Base-by-base conservation (phyloP, 495 filamentous ascomycete genomes). In the Thermothielavioides terrestris region DNA sequence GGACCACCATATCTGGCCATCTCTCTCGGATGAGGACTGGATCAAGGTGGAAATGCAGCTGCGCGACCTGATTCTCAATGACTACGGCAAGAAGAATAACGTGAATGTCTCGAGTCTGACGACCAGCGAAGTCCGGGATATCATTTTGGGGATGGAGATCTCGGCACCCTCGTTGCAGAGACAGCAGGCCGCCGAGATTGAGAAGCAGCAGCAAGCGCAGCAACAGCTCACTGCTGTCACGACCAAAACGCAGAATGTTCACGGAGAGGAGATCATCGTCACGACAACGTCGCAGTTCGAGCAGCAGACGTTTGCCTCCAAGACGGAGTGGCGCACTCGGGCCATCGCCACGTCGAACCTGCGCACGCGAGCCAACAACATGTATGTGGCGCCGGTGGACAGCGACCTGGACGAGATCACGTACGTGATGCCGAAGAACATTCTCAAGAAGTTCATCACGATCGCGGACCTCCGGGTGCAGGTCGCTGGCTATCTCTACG, bases 31-130 rank as follows among this genome's bases (percentile, higher is more conserved):
- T 54, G 94, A 99, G 48, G 90, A 95, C 56, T 99, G 94, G 92
- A 89, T 96, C 66, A 95, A 96, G 78, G 89, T 99, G 18, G 94
- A 99, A 77, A 87, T 88, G 50, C 88, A 95, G 63, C 71, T 99
- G 42, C 82, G 94, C 58, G 94, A 99, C 76, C 69, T 99, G 46
- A 97, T 99, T 55, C 66, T 99, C 49, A 95, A 96, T 51, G 92
- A 99, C 65, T 99, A 99, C 59, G 94, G 94, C 59, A 97, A 97
- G 81, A 97, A 97, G 77, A 99, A 97, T 69, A 96, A 97, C 58
- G 94, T 99, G 71, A 97, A 96, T 63, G 90, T 91, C 20, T 92
- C 94, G 15, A 94, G 87, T 60, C 77, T 99, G 69, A 99, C 94
- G 0, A 94, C 82, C 57, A 94, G 83, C 58, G 94, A 99, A 78